Base-by-base conservation (phyloP, 768 basidiomycete species). In the Tulasnella sp. region DNA sequence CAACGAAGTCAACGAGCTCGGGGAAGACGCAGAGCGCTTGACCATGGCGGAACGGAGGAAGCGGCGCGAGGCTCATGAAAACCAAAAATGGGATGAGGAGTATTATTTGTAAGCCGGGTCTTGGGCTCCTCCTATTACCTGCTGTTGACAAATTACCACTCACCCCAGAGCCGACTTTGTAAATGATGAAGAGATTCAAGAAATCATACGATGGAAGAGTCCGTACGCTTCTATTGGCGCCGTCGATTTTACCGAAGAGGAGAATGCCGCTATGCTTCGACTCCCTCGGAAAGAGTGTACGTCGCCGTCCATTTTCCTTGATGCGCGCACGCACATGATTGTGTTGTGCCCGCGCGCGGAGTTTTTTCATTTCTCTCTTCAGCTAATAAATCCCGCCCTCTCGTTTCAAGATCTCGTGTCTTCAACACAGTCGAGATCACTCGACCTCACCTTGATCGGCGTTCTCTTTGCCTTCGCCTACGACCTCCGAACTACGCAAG, bases 1-100 rank as follows among this genome's bases (percentile, higher is more conserved):
- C 80, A 94, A 94, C 80, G 93, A 94, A 80, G 85, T 93, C 14
- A 92, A 94, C 80, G 93, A 93, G 80, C 86, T 94, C 17, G 93
- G 92, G 4, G 71, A 84, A 22, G 87, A 90, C 77, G 90, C 87
- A 17, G 93, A 96, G 83, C 85, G 81, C 1, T 87, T 87, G 73
- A 81, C 84, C 15, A 82, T 80, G 15, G 81, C 82, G 3, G 89
- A 91, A 78, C 87, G 93, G 45, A 85, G 89, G 37, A 79, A 77
- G 54, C 85, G 84, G 77, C 87, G 93, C 69, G 78, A 88, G 14
- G 81, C 83, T 74, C 89, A 89, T 78, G 93, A 94, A 81, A 85
- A 94, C 49, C 85, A 86, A 38, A 94, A 93, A 82, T 96, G 90
- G 87, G 90, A 94, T 79, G 89, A 89, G 80, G 93, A 94, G 79